These are phyloP conservation scores for Lachnellula willkommii DNA, from an alignment of 2,329 filamentous ascomycete species.

Conservation along the genomic window DNA sequence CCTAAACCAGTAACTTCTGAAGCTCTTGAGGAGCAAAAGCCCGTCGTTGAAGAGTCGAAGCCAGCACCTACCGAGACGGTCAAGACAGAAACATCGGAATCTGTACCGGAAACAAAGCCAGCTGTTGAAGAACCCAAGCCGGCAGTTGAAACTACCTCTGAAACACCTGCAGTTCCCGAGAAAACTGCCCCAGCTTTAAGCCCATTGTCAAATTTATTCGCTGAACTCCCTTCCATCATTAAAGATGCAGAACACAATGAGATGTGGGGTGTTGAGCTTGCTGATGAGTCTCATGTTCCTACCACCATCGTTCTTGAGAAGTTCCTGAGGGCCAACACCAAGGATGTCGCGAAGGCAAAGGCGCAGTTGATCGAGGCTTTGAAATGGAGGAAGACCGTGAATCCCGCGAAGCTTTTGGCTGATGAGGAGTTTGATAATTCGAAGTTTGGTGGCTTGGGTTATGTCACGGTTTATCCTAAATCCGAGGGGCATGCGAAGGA, in stretches of 20 bases:
- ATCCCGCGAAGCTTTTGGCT: slow-evolving; percentile 62
- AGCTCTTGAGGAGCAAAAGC: slow-evolving; percentile 1
- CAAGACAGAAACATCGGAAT: neutral
- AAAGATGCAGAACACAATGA: slow-evolving; percentile 59
- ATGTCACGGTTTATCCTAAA: slow-evolving; percentile 65
- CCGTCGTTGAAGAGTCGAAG: neutral
- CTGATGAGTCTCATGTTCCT: slow-evolving; percentile 52
- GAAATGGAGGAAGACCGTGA: slow-evolving; percentile 72
- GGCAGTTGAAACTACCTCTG: neutral
- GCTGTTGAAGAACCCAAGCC: slow-evolving; percentile 5
- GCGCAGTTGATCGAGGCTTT: slow-evolving; percentile 75
- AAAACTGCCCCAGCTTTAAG: slow-evolving; percentile 8
- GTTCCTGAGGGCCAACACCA: slow-evolving; percentile 84
- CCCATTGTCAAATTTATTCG: slow-evolving; percentile 51
- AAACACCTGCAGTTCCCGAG: neutral
- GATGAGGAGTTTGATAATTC: slow-evolving; percentile 56
- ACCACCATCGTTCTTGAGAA: slow-evolving; percentile 86
- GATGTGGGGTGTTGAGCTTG: slow-evolving; percentile 79
- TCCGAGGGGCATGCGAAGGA: slow-evolving; percentile 47
- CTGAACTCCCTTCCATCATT: slow-evolving; percentile 53
- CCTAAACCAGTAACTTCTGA: neutral
- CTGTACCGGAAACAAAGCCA: neutral
- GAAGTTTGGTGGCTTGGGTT: slow-evolving; percentile 77
- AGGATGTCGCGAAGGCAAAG: slow-evolving; percentile 66
- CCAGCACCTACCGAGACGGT: neutral